These are phyloP conservation scores for Septoria linicola DNA, from an alignment of 2,329 filamentous ascomycete genomes.

Conservation along the genomic window DNA sequence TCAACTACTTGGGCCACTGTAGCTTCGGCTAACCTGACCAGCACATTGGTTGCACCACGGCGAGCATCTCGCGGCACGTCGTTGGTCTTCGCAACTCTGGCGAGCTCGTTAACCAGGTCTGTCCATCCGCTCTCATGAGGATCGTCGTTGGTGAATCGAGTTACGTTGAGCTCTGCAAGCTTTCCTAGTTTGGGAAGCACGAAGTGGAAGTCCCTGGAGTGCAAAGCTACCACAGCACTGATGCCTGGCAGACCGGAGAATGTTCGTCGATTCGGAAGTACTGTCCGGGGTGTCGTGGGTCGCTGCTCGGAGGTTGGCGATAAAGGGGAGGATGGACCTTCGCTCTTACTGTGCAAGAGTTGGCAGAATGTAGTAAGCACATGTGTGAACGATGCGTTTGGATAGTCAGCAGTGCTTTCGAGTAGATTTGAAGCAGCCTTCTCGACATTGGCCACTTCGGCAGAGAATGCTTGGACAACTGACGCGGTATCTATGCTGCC, in stretches of 20 bases:
- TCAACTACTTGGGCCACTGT: constrained; percentile 55
- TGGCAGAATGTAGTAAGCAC: constrained; percentile 74
- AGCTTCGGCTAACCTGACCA: constrained; percentile 51
- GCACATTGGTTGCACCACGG: constrained; percentile 50
- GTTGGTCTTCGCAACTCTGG: constrained; percentile 46
- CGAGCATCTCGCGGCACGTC: constrained; percentile 46
- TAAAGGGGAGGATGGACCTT: constrained; percentile 12
- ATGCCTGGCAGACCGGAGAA: constrained; percentile 48
- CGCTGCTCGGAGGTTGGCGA: constrained; percentile 10
- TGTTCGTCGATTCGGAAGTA: constrained; percentile 35
- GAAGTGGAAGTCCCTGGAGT: constrained; percentile 48
- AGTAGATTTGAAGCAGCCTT: constrained; percentile 81
- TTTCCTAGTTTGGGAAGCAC: constrained; percentile 50
- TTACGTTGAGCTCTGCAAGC: constrained; percentile 47
- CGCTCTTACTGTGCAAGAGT: constrained; percentile 53
- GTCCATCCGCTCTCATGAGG: constrained; percentile 74
- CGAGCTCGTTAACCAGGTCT: constrained; percentile 58
- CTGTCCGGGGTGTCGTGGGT: constrained; percentile 27
- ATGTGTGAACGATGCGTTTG: constrained; percentile 74
- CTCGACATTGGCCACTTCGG: constrained; percentile 85
- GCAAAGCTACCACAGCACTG: constrained; percentile 40
- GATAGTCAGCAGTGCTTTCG: constrained; percentile 89
- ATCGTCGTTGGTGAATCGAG: constrained; percentile 65
- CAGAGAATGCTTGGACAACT: constrained; percentile 52
- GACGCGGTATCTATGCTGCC: constrained; percentile 30